phyloP scores from a whole-genome alignment of 805 yeast genomes.

The Metschnikowia similis region DNA sequence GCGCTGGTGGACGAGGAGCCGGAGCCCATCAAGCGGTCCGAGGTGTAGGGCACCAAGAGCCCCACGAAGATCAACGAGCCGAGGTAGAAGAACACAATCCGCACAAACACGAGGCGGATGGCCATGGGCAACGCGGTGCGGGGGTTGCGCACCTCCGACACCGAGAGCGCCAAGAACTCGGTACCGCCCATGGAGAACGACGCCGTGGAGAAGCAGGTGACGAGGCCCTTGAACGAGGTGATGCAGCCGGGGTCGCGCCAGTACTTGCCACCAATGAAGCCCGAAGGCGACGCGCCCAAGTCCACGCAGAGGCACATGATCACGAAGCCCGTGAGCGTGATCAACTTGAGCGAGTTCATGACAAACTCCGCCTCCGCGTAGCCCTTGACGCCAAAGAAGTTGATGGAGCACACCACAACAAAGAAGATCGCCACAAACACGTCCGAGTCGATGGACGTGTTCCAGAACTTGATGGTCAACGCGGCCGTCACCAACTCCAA shows the following conservation, averaged over 20 bases:
- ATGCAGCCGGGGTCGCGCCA: constrained; percentile 40
- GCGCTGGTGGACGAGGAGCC: constrained; percentile 26
- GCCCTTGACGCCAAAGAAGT: constrained; percentile 45
- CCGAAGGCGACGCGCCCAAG: constrained; percentile 28
- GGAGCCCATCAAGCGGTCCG: constrained; percentile 32
- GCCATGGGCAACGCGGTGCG: constrained; percentile 37
- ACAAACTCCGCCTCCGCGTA: constrained; percentile 43
- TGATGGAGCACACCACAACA: constrained; percentile 40
- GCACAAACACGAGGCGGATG: constrained; percentile 38
- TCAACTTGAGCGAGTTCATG: constrained; percentile 34
- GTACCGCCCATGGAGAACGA: constrained; percentile 40
- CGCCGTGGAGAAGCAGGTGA: constrained; percentile 36
- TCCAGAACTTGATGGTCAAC: constrained; percentile 60
- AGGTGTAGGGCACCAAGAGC: constrained; percentile 34
- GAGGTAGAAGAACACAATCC: constrained; percentile 35
- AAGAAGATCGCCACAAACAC: constrained; percentile 54
- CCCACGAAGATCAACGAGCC: constrained; percentile 38
- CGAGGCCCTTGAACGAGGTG: constrained; percentile 38
- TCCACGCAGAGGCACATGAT: constrained; percentile 38
- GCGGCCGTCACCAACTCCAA: constrained; percentile 20
- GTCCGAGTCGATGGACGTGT: constrained; percentile 46
- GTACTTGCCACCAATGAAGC: constrained; percentile 39
- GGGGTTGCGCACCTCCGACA: constrained; percentile 38
- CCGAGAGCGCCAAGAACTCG: constrained; percentile 37
- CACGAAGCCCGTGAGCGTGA: constrained; percentile 37